phyloP scores from a whole-genome alignment of 2,329 filamentous ascomycete species.

The Cephalotrichum gorgonifer region DNA sequence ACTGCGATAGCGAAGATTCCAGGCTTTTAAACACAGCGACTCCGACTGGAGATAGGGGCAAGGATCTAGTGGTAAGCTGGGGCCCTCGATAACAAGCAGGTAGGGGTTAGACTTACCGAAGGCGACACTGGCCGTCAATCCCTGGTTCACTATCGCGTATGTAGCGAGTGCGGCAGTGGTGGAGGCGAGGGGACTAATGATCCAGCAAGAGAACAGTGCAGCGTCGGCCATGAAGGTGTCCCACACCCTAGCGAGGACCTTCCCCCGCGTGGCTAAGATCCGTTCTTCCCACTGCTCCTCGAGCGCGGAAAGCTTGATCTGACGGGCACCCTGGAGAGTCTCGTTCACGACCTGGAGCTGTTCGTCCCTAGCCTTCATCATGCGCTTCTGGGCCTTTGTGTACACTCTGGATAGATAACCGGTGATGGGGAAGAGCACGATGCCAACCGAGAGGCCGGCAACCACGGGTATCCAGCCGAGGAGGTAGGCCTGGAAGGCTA shows the following conservation, averaged over 20 bases:
- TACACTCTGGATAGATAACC: conserved; percentile 56
- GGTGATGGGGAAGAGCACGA: conserved; percentile 58
- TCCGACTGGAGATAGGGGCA: conserved; percentile 30
- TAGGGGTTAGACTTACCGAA: conserved; percentile 37
- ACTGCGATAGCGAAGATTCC: conserved; percentile 57
- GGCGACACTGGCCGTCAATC: conserved; percentile 60
- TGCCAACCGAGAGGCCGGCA: conserved; percentile 54
- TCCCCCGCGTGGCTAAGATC: conserved; percentile 50
- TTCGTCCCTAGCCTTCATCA: conserved; percentile 68
- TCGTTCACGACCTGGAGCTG: conserved; percentile 71
- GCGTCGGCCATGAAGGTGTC: conserved; percentile 54
- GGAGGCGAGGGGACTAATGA: conserved; percentile 62
- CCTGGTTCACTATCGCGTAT: conserved; percentile 54
- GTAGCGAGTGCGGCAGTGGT: conserved; percentile 60
- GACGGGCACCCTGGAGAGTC: conserved; percentile 66
- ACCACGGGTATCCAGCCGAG: conserved; percentile 62
- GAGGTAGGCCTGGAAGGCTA: conserved; percentile 55
- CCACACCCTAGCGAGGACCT: conserved; percentile 59
- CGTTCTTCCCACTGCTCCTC: conserved; percentile 66
- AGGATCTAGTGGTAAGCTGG: not conserved
- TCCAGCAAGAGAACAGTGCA: conserved; percentile 56
- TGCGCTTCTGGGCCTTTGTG: conserved; percentile 49
- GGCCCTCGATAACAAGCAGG: not conserved
- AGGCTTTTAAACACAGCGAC: conserved; percentile 66
- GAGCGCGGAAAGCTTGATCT: conserved; percentile 75